Evolutionary conservation across 176 grass and related monocot genomes (phyloP), one percentile per base, ranked within the genome.

Genomic region (Zoysia pacifica): DNA sequence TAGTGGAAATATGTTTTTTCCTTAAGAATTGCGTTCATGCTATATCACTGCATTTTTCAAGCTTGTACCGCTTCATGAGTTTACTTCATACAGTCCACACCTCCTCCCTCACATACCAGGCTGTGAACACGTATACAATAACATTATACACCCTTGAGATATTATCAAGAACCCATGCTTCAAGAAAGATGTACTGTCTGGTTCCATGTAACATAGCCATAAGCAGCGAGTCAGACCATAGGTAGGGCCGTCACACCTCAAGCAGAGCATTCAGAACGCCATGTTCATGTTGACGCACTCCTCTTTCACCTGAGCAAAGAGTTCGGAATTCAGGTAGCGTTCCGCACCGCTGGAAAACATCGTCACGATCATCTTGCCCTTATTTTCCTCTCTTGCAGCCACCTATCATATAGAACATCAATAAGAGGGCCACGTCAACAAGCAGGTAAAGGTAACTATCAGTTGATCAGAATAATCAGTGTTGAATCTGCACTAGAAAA

Each of bases 311-410:
- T 75, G 54, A 2, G 80, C 89, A 83, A 92, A 97, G 75, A 94
- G 91, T 52, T 83, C 85, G 0, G 87, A 90, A 39, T 77, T 94
- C 42, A 88, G 73, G 54, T 94, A 94, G 67, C 91, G 92, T 76
- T 97, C 94, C 5, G 77, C 91, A 10, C 87, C 82, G 36, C 91
- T 92, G 43, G 91, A 82, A 37, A 94, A 90, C 72, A 97, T 82
- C 63, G 84, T 94, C 65, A 94, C 89, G 9, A 94, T 82, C 87
- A 94, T 92, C 85, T 97, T 94, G 18, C 85, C 89, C 78, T 80
- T 82, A 54, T 83, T 92, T 51, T 97, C 91, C 69, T 82, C 83
- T 86, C 79, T 92, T 73, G 80, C 83, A 56, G 89, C 94, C 58
- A 97, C 65, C 89, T 97, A 56, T 70, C 38, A 72, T 12, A 10